Evolutionary conservation across 495 filamentous ascomycete species (phyloP).

Genomic region (Aspergillus mulundensis): DNA sequence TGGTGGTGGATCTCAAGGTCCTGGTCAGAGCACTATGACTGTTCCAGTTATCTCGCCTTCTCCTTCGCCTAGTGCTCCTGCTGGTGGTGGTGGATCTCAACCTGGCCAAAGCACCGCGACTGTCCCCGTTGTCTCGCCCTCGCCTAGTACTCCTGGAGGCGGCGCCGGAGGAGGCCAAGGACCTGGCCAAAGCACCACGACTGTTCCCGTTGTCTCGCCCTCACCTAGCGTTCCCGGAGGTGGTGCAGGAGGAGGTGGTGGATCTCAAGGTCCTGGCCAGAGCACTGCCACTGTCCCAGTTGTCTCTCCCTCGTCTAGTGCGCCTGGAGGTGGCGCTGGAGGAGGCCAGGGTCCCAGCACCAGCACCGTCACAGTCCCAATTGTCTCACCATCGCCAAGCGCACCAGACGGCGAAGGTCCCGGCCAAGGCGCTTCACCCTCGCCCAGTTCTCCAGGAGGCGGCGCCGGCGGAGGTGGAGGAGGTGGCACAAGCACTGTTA

Average conservation of each 20-base stretch:
- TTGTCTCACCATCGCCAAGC: conserved; percentile 8
- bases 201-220: conserved; percentile 2
- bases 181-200: not conserved
- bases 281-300: not conserved
- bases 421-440: not conserved
- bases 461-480: not conserved
- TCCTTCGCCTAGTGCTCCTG: not conserved
- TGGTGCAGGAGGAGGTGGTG: conserved; percentile 7
- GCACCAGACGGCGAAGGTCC: conserved; percentile 6
- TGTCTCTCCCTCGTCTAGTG: not conserved
- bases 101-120: conserved; percentile 10
- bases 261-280: not conserved
- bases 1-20: not conserved
- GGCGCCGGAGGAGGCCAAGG: not conserved
- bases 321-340: not conserved
- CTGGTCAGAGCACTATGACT: not conserved
- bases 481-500: not conserved
- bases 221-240: conserved; percentile 13
- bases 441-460: not conserved
- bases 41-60: not conserved
- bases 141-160: not conserved
- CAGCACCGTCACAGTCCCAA: not conserved
- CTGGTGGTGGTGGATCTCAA: conserved; percentile 6
- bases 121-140: not conserved
- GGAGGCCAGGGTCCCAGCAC: not conserved